Percentiles rank a stretch among this genome's conserved stretches.
These are phyloP conservation scores for Geosmithia flava DNA, from an alignment of 2,329 filamentous ascomycete species.

Conservation along the genomic window DNA sequence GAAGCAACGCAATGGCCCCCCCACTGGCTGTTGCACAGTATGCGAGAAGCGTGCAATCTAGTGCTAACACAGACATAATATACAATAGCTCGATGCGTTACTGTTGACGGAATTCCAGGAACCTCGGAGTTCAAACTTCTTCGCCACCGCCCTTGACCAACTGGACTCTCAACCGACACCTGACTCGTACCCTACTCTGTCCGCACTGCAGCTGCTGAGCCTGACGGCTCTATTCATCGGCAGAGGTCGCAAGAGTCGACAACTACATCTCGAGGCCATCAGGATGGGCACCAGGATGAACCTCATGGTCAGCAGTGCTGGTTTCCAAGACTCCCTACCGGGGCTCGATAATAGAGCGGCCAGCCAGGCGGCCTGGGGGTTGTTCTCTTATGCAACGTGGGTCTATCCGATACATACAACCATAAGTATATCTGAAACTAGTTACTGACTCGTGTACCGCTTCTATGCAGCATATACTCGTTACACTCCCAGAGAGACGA, in stretches of 20 bases:
- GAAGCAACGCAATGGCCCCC: background rate
- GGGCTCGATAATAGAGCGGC: conserved; percentile 1
- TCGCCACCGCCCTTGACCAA: background rate
- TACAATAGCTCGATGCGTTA: background rate
- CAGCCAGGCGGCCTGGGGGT: conserved; percentile 4
- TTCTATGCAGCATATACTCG: conserved; percentile 1
- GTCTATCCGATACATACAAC: background rate
- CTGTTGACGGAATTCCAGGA: background rate
- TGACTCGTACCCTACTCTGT: conserved; percentile 1
- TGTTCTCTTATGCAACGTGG: conserved; percentile 4
- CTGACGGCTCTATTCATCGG: conserved; percentile 3
- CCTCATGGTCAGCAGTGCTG: conserved; percentile 1
- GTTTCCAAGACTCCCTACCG: background rate
- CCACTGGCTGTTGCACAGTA: background rate
- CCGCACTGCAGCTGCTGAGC: conserved; percentile 4
- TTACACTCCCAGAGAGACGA: conserved; percentile 3
- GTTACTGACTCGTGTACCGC: background rate
- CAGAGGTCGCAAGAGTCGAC: background rate
- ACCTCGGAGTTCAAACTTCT: conserved; percentile 1
- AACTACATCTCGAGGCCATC: conserved; percentile 2
- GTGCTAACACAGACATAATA: background rate
- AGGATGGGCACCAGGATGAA: conserved; percentile 2
- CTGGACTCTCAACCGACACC: background rate
- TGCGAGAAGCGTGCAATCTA: background rate
- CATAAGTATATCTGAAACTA: background rate